phyloP scores from a whole-genome alignment of 495 filamentous ascomycete species.

The Margaritispora aquatica region DNA sequence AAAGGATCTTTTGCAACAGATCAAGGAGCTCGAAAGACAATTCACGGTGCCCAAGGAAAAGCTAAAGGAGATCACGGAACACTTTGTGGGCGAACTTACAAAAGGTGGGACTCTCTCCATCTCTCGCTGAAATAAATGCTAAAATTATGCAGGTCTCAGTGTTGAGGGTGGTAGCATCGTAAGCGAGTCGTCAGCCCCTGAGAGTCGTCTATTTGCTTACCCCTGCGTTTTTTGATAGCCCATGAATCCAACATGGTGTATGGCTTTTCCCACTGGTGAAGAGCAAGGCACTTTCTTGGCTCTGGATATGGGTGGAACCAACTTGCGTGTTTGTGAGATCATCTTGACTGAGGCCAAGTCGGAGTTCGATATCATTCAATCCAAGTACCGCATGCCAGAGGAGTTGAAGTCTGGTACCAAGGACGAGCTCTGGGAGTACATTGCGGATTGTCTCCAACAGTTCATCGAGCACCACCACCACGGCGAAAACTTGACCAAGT shows the following conservation, averaged over 20 bases:
- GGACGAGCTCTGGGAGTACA: conserved; percentile 96
- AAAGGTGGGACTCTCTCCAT: conserved; percentile 51
- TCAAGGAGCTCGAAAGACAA: conserved; percentile 75
- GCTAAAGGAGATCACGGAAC: conserved; percentile 82
- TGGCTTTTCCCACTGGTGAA: conserved; percentile 83
- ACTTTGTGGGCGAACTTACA: conserved; percentile 82
- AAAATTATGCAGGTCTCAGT: conserved; percentile 41
- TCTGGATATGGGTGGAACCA: conserved; percentile 97
- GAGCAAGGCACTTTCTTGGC: conserved; percentile 90
- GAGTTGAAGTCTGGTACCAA: conserved; percentile 86
- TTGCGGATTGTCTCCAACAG: conserved; percentile 93
- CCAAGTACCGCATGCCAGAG: conserved; percentile 95
- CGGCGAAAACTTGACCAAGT: conserved; percentile 56
- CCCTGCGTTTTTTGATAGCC: conserved; percentile 65
- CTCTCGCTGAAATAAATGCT: conserved; percentile 12
- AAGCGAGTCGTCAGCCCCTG: conserved; percentile 31
- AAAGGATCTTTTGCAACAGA: conserved; percentile 76
- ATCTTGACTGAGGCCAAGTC: conserved; percentile 84
- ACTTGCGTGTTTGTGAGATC: conserved; percentile 96
- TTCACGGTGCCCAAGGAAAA: conserved; percentile 75
- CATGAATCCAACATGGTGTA: conserved; percentile 99
- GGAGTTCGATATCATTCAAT: conserved; percentile 98
- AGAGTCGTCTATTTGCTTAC: conserved; percentile 17
- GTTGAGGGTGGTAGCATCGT: conserved; percentile 91
- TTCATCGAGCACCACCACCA: conserved; percentile 91